A percentile compares a stretch with the other conserved stretches of the same genome.
These are phyloP conservation scores for Irineochytrium annulatum DNA, from an alignment of 192 early-diverging fungal genomes.

Conservation along the genomic window DNA sequence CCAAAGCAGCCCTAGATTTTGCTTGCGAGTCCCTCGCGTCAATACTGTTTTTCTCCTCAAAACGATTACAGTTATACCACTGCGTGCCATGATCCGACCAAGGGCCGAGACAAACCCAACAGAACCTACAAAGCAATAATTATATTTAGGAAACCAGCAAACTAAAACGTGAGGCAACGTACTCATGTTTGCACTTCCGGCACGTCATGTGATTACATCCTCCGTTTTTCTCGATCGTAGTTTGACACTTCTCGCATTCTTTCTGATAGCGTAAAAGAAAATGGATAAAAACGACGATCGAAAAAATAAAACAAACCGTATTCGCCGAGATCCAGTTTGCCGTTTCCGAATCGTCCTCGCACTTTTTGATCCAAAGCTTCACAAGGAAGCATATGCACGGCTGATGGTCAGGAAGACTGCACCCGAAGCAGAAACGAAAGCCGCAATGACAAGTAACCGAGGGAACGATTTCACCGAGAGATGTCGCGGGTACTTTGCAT, in stretches of 20 bases:
- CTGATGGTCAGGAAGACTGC: slow-evolving; percentile 76
- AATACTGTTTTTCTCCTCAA: slow-evolving; percentile 82
- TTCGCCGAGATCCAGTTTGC: slow-evolving; percentile 93
- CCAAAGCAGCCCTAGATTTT: slow-evolving; percentile 79
- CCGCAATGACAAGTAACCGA: slow-evolving; percentile 81
- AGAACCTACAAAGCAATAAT: slow-evolving; percentile 56
- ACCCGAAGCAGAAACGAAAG: slow-evolving; percentile 89
- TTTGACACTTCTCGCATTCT: slow-evolving; percentile 91
- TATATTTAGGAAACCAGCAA: background rate
- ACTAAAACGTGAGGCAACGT: background rate
- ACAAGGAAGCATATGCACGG: slow-evolving; percentile 85
- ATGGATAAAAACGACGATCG: background rate
- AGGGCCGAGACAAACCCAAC: slow-evolving; percentile 98
- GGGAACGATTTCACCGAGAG: slow-evolving; percentile 72
- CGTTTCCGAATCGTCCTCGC: slow-evolving; percentile 96
- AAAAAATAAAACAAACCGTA: slow-evolving; percentile 19
- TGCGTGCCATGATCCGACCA: slow-evolving; percentile 94
- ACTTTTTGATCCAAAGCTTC: slow-evolving; percentile 87
- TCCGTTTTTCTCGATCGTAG: slow-evolving; percentile 99
- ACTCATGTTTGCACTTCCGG: slow-evolving; percentile 90
- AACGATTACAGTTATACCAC: slow-evolving; percentile 98
- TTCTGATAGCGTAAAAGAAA: slow-evolving; percentile 41
- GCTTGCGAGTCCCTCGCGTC: slow-evolving; percentile 84
- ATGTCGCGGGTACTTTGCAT: slow-evolving; percentile 71
- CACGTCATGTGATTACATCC: slow-evolving; percentile 99